These are phyloP conservation scores for Colletotrichum melonis DNA, from an alignment of 2,329 filamentous ascomycete species.

Conservation along the genomic window DNA sequence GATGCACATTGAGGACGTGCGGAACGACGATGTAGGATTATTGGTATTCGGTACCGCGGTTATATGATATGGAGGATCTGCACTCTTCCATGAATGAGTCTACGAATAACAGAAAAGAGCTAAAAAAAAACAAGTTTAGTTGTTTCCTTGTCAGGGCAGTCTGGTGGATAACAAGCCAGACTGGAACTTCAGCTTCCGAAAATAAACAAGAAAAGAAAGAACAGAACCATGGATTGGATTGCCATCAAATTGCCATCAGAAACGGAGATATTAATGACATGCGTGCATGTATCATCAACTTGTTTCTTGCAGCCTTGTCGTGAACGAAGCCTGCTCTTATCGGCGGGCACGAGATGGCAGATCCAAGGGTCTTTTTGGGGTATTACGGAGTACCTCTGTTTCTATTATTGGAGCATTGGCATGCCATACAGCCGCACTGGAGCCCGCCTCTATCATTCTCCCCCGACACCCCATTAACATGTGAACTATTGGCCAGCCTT, in stretches of 20 bases:
- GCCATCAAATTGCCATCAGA: no score
- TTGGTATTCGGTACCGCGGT: not conserved
- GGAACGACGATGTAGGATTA: conserved; percentile 14
- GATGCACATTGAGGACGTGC: not conserved
- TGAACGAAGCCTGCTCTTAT: not conserved
- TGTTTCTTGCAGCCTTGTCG: conserved; percentile 24
- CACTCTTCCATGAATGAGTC: conserved; percentile 5
- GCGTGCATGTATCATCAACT: not conserved
- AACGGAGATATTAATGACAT: not conserved
- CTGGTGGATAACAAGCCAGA: not conserved
- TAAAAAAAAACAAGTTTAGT: not conserved
- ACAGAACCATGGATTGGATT: not conserved
- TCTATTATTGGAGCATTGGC: conserved; percentile 25
- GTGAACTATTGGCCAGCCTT: not conserved
- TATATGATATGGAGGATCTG: not conserved
- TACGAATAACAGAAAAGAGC: conserved; percentile 1
- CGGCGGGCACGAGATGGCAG: conserved; percentile 12
- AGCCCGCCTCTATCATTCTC: not conserved
- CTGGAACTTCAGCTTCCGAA: conserved; percentile 6
- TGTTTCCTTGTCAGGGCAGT: not conserved
- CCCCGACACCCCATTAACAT: not conserved
- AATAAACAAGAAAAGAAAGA: conserved; percentile 3
- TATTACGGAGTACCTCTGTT: conserved; percentile 6
- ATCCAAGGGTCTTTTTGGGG: not conserved
- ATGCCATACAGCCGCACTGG: not conserved